phyloP scores from a whole-genome alignment of 352 stramenopile genomes.

The Thalassiosira hispida region DNA sequence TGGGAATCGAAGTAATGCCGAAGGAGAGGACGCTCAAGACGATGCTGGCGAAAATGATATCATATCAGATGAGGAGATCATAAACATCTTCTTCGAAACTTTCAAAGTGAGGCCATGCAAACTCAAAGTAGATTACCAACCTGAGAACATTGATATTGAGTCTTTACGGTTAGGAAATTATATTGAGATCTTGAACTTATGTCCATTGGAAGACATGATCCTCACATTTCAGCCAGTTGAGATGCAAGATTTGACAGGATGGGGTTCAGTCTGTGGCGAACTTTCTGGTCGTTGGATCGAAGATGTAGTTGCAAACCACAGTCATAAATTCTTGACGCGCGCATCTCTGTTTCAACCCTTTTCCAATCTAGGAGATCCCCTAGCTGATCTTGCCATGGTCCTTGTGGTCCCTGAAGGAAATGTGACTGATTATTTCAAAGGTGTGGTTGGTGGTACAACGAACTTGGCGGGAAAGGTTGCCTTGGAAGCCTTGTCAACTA shows the following conservation, averaged over 20 bases:
- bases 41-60: slow-evolving; percentile 17
- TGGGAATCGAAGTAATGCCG: slow-evolving; percentile 27
- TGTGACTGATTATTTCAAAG: slow-evolving; percentile 60
- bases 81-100: slow-evolving; percentile 69
- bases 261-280: slow-evolving; percentile 67
- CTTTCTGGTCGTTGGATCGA: slow-evolving; percentile 70
- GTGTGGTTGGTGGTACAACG: slow-evolving; percentile 50
- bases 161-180: slow-evolving; percentile 75
- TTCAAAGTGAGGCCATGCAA: slow-evolving; percentile 78
- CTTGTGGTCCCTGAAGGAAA: slow-evolving; percentile 67
- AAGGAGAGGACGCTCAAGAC: slow-evolving; percentile 33
- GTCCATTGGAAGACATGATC: slow-evolving; percentile 80
- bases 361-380: slow-evolving; percentile 61
- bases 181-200: slow-evolving; percentile 83
- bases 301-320: slow-evolving; percentile 78
- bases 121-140: slow-evolving; percentile 84
- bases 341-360: slow-evolving; percentile 74
- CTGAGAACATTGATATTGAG: slow-evolving; percentile 70
- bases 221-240: slow-evolving; percentile 70
- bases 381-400: slow-evolving; percentile 75
- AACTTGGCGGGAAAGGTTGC: slow-evolving; percentile 73
- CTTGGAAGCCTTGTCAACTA: slow-evolving; percentile 73
- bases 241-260: slow-evolving; percentile 66
- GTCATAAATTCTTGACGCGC: slow-evolving; percentile 82
- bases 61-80: slow-evolving; percentile 51